A percentile compares a stretch with the other conserved stretches of the same genome.
Evolutionary conservation across 805 yeast genomes (phyloP).

Genomic region (Ogataea glucozyma): DNA sequence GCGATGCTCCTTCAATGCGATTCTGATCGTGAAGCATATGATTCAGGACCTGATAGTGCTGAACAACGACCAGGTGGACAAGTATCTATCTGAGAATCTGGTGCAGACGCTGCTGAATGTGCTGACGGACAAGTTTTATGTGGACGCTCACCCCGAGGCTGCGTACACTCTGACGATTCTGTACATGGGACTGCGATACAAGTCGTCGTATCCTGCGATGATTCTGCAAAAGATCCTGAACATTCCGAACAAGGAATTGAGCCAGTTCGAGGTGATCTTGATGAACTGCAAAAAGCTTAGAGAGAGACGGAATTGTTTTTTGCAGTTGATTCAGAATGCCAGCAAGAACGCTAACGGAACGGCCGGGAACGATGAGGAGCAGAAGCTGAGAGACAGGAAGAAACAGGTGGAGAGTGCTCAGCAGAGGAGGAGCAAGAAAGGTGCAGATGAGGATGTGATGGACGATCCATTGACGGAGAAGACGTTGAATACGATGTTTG

Average conservation of each 20-base stretch:
- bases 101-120: slow-evolving; percentile 69
- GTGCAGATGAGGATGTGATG: slow-evolving; percentile 48
- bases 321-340: slow-evolving; percentile 65
- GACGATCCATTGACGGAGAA: slow-evolving; percentile 74
- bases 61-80: slow-evolving; percentile 71
- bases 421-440: slow-evolving; percentile 45
- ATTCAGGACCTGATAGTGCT: slow-evolving; percentile 66
- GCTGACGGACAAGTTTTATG: slow-evolving; percentile 70
- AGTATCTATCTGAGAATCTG: slow-evolving; percentile 61
- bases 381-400: slow-evolving; percentile 43
- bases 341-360: slow-evolving; percentile 42
- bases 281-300: slow-evolving; percentile 66
- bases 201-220: slow-evolving; percentile 68
- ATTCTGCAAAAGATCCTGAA: slow-evolving; percentile 53
- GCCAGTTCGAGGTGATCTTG: slow-evolving; percentile 62
- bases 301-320: slow-evolving; percentile 77
- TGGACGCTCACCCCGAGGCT: slow-evolving; percentile 88
- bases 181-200: slow-evolving; percentile 70
- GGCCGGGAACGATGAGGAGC: slow-evolving; percentile 35
- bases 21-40: slow-evolving; percentile 74
- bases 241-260: slow-evolving; percentile 56
- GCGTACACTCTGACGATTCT: slow-evolving; percentile 83
- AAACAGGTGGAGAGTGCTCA: slow-evolving; percentile 54
- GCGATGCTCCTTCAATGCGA: slow-evolving; percentile 89
- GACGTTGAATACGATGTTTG: slow-evolving; percentile 60